phyloP scores from a whole-genome alignment of 2,329 filamentous ascomycete genomes.

The Botrytis fabae region DNA sequence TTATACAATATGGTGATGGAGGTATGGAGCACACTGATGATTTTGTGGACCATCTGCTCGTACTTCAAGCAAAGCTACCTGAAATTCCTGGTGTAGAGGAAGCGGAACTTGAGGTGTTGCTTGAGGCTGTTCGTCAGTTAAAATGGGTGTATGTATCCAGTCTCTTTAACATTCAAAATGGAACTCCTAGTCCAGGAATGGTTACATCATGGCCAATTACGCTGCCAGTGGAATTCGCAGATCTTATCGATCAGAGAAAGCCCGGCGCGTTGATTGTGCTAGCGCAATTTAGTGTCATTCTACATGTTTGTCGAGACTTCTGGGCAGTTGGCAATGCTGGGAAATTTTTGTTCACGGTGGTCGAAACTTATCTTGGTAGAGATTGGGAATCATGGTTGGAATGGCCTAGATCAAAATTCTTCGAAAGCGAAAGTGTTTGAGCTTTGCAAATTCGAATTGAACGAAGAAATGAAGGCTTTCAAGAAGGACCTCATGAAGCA shows the following conservation, averaged over 20 bases:
- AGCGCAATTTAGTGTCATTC: conserved; percentile 42
- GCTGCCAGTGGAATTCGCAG: conserved; percentile 39
- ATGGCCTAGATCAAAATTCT: conserved; percentile 9
- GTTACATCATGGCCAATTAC: conserved; percentile 44
- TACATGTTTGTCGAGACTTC: conserved; percentile 35
- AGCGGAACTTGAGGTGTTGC: conserved; percentile 13
- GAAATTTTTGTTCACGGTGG: conserved; percentile 31
- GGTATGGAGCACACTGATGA: conserved; percentile 22
- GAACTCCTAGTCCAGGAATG: conserved; percentile 19
- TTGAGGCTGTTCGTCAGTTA: conserved; percentile 25
- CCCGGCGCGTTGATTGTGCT: conserved; percentile 44
- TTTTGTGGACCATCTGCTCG: neutral
- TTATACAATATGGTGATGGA: conserved; percentile 28
- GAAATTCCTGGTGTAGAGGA: neutral
- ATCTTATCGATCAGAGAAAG: conserved; percentile 37
- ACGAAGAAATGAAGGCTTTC: neutral
- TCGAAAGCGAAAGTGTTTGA: neutral
- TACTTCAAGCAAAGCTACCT: neutral
- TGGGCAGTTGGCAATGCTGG: conserved; percentile 37
- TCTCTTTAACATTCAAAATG: neutral
- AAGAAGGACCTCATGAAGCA: neutral
- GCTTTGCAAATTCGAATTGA: neutral
- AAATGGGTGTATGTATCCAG: conserved; percentile 28
- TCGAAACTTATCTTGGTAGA: conserved; percentile 30
- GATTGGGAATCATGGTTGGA: conserved; percentile 30